Conservation (phyloP, 1,284 basidiomycete species). For the Schizopora paradoxa region DNA sequence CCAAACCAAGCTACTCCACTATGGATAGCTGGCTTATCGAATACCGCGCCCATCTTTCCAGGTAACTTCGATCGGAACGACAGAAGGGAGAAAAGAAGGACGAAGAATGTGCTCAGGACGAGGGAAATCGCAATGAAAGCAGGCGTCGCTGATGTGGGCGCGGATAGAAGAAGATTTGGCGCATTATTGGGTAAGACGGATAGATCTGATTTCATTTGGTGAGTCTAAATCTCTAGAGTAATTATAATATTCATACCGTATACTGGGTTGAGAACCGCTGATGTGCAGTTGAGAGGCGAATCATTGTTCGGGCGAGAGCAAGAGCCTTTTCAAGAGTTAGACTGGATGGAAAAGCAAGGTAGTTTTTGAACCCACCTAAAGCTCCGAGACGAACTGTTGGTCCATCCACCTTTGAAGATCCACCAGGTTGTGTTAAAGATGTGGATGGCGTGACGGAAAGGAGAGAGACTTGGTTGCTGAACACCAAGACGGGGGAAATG, state of each 20-base stretch:
- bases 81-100: slow-evolving; percentile 59
- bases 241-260: slow-evolving; percentile 45
- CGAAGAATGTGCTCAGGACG: slow-evolving; percentile 57
- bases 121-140: slow-evolving; percentile 61
- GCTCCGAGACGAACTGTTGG: slow-evolving; percentile 63
- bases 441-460: slow-evolving; percentile 58
- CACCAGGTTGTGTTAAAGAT: slow-evolving; percentile 37
- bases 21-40: slow-evolving; percentile 58
- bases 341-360: slow-evolving; percentile 4
- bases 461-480: slow-evolving; percentile 58
- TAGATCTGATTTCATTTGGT: slow-evolving; percentile 43
- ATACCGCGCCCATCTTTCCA: slow-evolving; percentile 38
- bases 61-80: slow-evolving; percentile 65
- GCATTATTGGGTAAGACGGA: slow-evolving; percentile 53
- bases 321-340: slow-evolving; percentile 48
- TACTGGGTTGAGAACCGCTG: slow-evolving; percentile 48
- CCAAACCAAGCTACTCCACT: slow-evolving; percentile 67
- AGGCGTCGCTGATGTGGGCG: slow-evolving; percentile 58
- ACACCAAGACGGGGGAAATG: slow-evolving; percentile 54
- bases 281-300: slow-evolving; percentile 50
- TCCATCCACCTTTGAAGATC: slow-evolving; percentile 50
- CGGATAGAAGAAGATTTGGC: slow-evolving; percentile 50
- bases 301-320: slow-evolving; percentile 52
- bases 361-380: slow-evolving; percentile 41
- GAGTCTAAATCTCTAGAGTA: not conserved